These are phyloP conservation scores for Penicillium sp. DNA, from an alignment of 2,329 filamentous ascomycete species.

Conservation along the genomic window DNA sequence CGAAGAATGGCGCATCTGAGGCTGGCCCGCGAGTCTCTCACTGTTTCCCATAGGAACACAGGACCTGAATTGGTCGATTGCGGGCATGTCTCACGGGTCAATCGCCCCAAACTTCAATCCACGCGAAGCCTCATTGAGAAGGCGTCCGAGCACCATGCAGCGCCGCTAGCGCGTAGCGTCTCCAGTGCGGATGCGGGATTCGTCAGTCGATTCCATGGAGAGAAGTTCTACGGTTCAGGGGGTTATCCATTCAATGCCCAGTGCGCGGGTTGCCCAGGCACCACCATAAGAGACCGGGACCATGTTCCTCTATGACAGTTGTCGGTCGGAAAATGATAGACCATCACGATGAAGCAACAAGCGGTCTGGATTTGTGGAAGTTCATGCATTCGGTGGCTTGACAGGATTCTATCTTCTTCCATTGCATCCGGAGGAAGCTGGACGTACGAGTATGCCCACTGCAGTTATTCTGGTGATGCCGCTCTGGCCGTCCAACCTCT, in stretches of 20 bases:
- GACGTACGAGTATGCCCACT: too few species aligned
- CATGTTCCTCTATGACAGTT: background rate
- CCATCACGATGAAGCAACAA: too few species aligned
- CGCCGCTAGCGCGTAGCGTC: constrained; percentile 16
- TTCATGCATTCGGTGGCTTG: too few species aligned
- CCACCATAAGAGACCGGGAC: background rate
- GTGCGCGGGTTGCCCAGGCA: background rate
- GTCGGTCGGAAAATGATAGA: too few species aligned
- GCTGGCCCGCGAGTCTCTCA: too few species aligned
- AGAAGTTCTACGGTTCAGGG: constrained; percentile 6
- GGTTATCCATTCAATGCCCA: background rate
- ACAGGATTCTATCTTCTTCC: too few species aligned
- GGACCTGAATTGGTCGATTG: constrained; percentile 1
- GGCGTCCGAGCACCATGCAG: background rate
- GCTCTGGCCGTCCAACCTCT: background rate
- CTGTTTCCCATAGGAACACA: background rate
- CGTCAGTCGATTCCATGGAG: constrained; percentile 9
- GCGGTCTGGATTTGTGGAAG: too few species aligned
- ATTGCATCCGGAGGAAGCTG: too few species aligned
- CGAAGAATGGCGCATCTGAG: background rate
- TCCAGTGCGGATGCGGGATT: constrained; percentile 16
- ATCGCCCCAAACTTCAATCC: background rate
- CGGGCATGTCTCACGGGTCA: background rate
- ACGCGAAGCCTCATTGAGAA: constrained; percentile 2
- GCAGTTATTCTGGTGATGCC: too few species aligned